Evolutionary conservation across 2,329 filamentous ascomycete species (phyloP).

Genomic region (Fusarium protoensiforme): DNA sequence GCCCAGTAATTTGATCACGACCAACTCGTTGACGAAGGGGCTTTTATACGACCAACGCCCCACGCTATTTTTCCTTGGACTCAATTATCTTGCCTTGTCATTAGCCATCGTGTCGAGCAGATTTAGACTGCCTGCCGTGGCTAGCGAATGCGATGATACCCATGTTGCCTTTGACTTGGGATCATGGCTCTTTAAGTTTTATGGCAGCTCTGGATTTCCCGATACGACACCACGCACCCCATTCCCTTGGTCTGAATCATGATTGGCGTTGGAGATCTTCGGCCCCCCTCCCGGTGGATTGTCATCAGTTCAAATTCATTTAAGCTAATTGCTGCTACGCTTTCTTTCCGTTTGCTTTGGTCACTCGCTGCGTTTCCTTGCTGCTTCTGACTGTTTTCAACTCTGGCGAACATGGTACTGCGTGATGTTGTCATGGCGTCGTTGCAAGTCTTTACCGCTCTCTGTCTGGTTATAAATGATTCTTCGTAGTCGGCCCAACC

Average conservation of each 20-base stretch:
- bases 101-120: constrained; percentile 35
- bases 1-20: constrained; percentile 44
- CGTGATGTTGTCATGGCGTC: constrained; percentile 35
- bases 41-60: constrained; percentile 36
- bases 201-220: constrained; percentile 46
- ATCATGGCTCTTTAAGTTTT: constrained; percentile 43
- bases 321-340: constrained; percentile 43
- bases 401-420: constrained; percentile 24
- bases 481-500: constrained; percentile 28
- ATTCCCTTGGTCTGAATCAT: constrained; percentile 53
- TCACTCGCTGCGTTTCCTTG: constrained; percentile 40
- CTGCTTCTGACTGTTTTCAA: constrained; percentile 40
- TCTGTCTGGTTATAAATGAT: constrained; percentile 23
- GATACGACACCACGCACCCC: constrained; percentile 45
- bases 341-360: constrained; percentile 39
- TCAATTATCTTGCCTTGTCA: constrained; percentile 41
- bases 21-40: constrained; percentile 44
- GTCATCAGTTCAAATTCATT: constrained; percentile 52
- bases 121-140: constrained; percentile 37
- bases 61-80: constrained; percentile 41
- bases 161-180: constrained; percentile 39
- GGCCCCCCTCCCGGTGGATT: constrained; percentile 48
- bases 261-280: constrained; percentile 56
- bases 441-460: constrained; percentile 15
- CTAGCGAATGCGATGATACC: constrained; percentile 41